Evolutionary conservation across 2,329 filamentous ascomycete genomes (phyloP), one percentile per base, ranked within the genome.

Genomic region (Apiospora marii): DNA sequence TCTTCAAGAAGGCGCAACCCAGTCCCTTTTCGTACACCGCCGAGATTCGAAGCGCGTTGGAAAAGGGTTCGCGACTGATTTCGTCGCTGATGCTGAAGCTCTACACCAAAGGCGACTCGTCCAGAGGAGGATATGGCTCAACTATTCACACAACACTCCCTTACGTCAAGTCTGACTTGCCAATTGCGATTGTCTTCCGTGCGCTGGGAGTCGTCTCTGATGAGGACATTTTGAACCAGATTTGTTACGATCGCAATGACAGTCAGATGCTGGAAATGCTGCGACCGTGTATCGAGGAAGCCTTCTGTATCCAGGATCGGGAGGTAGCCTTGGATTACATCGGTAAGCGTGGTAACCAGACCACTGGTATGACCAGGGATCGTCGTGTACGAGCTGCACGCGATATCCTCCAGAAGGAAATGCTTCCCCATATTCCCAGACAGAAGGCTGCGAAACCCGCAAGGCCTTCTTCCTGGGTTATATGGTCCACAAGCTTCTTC

Each of bases 381-480:
- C 94, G 95, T 82, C 96, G 97, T 88, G 91, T 98, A 64, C 92
- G 95, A 78, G 96, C 96, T 76, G 96, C 96, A 4, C 91, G 94
- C 79, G 96, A 98, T 77, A 95, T 99, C 76, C 91, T 99, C 83
- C 95, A 98, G 82, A 98, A 98, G 85, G 97, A 99, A 83, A 93
- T 97, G 76, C 85, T 99, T 67, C 97, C 96, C 34, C 96, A 99
- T 80, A 98, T 99, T 98, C 96, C 0, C 96, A 99, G 82, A 92
- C 90, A 74, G 95, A 98, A 83, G 96, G 96, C 41, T 97, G 94
- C 77, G 96, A 98, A 82, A 98, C 96, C 1, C 89, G 94, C 73
- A 99, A 99, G 82, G 96, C 97, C 2, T 99, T 98, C 84, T 99
- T 98, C 88, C 87, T 99, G 68, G 96, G 97, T 30, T 99, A 99